Evolutionary conservation across 2,329 filamentous ascomycete genomes (phyloP).

Genomic region (Magnaporthiopsis incrustans): DNA sequence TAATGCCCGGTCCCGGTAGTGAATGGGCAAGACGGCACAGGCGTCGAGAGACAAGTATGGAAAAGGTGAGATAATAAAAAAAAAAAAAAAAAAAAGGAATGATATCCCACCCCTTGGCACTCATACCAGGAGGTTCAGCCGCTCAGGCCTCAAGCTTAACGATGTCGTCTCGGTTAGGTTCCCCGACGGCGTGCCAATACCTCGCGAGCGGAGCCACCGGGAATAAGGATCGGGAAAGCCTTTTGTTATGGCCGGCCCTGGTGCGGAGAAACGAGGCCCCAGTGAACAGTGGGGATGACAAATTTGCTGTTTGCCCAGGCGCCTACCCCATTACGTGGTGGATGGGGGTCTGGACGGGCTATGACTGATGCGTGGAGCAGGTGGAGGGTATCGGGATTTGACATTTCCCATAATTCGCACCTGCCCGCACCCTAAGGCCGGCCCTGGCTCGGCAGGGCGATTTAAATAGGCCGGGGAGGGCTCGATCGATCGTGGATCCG

Average conservation of each 20-base stretch:
- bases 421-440: background rate
- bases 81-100: too few species aligned
- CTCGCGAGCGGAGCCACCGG: background rate
- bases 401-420: background rate
- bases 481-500: background rate
- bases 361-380: background rate
- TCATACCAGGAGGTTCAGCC: too few species aligned
- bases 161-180: background rate
- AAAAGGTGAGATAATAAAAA: too few species aligned
- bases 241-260: background rate
- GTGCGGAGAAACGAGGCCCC: background rate
- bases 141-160: too few species aligned
- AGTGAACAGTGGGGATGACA: slow-evolving; percentile 4
- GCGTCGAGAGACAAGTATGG: too few species aligned
- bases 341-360: background rate
- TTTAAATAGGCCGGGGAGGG: too few species aligned
- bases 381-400: background rate
- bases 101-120: too few species aligned
- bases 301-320: slow-evolving; percentile 1
- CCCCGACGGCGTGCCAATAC: background rate
- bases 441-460: background rate
- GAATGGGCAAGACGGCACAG: too few species aligned
- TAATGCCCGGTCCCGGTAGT: too few species aligned
- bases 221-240: background rate
- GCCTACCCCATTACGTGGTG: background rate